Percentiles rank a stretch among this genome's conserved stretches.
These are phyloP conservation scores for Cronartium quercuum DNA, from an alignment of 1,284 basidiomycete genomes.

Conservation along the genomic window DNA sequence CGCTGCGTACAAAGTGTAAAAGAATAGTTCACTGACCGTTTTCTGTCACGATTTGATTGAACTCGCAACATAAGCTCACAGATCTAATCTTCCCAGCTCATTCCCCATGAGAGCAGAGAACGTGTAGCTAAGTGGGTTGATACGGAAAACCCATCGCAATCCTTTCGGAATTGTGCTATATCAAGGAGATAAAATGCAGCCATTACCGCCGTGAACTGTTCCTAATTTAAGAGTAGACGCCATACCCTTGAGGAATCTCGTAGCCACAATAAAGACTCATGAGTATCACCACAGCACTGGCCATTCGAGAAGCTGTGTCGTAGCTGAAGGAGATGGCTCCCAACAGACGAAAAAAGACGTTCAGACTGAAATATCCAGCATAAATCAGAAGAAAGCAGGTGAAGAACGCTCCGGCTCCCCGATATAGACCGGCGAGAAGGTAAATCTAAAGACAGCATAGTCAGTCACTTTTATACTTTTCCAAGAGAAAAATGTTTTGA, in stretches of 20 bases:
- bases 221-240: too few species aligned
- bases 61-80: constrained; percentile 37
- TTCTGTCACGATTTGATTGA: constrained; percentile 41
- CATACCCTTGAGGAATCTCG: constrained; percentile 49
- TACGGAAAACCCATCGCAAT: constrained; percentile 54
- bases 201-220: background rate
- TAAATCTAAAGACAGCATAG: constrained; percentile 37
- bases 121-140: constrained; percentile 61
- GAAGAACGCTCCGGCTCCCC: constrained; percentile 54
- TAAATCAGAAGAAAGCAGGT: constrained; percentile 49
- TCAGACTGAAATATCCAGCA: constrained; percentile 40
- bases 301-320: constrained; percentile 54
- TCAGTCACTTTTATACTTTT: background rate
- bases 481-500: background rate
- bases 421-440: constrained; percentile 52
- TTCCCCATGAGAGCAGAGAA: constrained; percentile 77
- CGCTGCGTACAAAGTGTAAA: constrained; percentile 39
- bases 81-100: constrained; percentile 64
- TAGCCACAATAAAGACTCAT: constrained; percentile 52
- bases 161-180: constrained; percentile 10
- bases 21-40: constrained; percentile 11
- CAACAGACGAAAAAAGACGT: constrained; percentile 53
- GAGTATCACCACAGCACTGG: constrained; percentile 52
- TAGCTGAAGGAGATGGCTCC: constrained; percentile 48
- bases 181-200: background rate